Base-by-base conservation (phyloP, 2,329 filamentous ascomycete genomes). In the Beauveria sp. region DNA sequence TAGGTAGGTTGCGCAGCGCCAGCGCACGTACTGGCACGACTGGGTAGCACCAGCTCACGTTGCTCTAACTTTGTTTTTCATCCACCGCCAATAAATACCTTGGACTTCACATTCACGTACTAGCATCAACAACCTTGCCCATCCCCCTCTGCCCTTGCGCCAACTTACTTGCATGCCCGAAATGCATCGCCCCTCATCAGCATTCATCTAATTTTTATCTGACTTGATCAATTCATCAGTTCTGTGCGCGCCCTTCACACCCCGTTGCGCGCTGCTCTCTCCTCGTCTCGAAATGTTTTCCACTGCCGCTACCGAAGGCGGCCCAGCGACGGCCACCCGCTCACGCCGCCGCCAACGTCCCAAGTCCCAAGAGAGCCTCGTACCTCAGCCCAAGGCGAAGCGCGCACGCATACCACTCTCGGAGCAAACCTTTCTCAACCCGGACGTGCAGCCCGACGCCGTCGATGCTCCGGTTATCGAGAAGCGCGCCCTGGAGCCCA, bases 291-390 rank as follows among this genome's bases (percentile, higher is more conserved):
- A 69, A 71, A 87, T 88, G 85, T 88, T 88, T 74, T 84, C 83
- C 59, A 78, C 84, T 52, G 75, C 81, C 52, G 70, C 75, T 64
- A 77, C 77, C 66, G 77, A 81, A 65, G 78, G 79, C 67, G 80
- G 81, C 67, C 79, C 82, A 34, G 79, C 81, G 67, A 82, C 78
- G 65, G 79, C 81, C 58, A 85, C 82, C 59, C 80, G 85, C 65
- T 84, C 83, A 67, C 82, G 85, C 63, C 81, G 85, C 63, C 81
- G 85, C 62, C 84, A 85, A 71, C 81, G 85, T 62, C 84, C 84
- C 56, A 71, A 76, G 67, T 84, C 79, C 68, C 77, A 79, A 61
- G 85, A 87, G 62, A 78, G 74, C 69, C 72, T 82, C 58, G 72
- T 75, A 54, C 79, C 82, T 65, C 81, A 83, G 67, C 85, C 85